Conservation (phyloP, 164 flowering plant species). For the Buxus sempervirens region DNA sequence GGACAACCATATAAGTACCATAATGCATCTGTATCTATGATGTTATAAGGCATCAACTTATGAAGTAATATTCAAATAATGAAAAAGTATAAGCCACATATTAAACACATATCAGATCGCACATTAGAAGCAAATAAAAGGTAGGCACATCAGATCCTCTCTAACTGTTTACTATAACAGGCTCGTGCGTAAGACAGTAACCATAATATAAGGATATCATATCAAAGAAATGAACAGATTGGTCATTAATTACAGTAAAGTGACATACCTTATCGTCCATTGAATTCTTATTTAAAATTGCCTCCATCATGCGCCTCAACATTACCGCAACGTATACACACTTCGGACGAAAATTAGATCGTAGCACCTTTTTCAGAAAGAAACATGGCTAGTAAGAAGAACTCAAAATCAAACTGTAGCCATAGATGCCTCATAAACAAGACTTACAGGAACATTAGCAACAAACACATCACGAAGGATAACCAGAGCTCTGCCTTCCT, state of each 20-base stretch:
- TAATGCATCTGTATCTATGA: no score
- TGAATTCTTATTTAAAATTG: conserved; percentile 73
- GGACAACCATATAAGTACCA: no score
- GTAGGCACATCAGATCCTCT: no score
- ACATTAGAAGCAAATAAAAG: no score
- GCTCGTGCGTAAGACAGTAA: no score
- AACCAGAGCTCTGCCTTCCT: conserved; percentile 57
- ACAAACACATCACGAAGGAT: conserved; percentile 70
- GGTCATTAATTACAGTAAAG: neutral
- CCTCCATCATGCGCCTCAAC: conserved; percentile 95
- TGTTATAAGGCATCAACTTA: no score
- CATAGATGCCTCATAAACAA: neutral
- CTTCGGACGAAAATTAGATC: conserved; percentile 64
- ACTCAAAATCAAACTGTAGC: neutral
- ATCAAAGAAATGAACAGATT: neutral
- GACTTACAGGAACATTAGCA: conserved; percentile 82
- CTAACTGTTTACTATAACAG: no score
- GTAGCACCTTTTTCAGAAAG: conserved; percentile 42
- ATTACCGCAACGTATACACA: conserved; percentile 93
- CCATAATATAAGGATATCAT: neutral
- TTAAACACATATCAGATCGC: no score
- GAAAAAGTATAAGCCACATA: no score
- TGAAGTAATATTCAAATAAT: no score
- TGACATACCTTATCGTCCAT: conserved; percentile 90
- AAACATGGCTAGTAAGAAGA: neutral